Conservation (phyloP, 352 stramenopile genomes). For the Phytopythium litorale region DNA sequence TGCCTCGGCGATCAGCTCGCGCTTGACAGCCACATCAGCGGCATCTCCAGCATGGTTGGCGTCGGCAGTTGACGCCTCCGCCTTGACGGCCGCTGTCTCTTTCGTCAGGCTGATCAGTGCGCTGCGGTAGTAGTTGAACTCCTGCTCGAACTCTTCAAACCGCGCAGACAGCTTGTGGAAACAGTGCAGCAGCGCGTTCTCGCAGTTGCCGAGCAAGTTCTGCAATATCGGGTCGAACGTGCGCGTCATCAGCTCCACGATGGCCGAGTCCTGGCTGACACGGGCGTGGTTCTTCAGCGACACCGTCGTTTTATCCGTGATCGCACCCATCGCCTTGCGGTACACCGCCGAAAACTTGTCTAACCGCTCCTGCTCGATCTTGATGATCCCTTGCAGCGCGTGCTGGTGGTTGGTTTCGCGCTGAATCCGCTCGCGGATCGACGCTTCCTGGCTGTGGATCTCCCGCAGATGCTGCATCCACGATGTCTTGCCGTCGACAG, state of each 20-base stretch:
- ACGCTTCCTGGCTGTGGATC: constrained; percentile 50
- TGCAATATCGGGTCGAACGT: constrained; percentile 66
- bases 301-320: constrained; percentile 38
- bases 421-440: constrained; percentile 51
- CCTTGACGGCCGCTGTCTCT: constrained; percentile 4
- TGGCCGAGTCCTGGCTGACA: constrained; percentile 50
- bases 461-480: constrained; percentile 52
- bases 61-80: constrained; percentile 15
- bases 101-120: constrained; percentile 47
- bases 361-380: constrained; percentile 67
- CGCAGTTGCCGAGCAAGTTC: constrained; percentile 61
- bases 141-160: constrained; percentile 70
- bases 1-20: constrained; percentile 35
- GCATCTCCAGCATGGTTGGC: not conserved
- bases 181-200: constrained; percentile 61
- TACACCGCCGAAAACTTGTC: constrained; percentile 54
- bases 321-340: constrained; percentile 44
- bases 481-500: constrained; percentile 18
- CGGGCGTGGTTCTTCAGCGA: constrained; percentile 53
- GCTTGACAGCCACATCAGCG: constrained; percentile 35
- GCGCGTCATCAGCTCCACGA: constrained; percentile 66
- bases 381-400: constrained; percentile 63
- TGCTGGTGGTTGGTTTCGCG: constrained; percentile 49
- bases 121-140: constrained; percentile 77
- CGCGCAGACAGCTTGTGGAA: constrained; percentile 56